Percentiles rank a stretch among this genome's conserved stretches.
These are phyloP conservation scores for Claviceps pusilla DNA, from an alignment of 2,329 filamentous ascomycete genomes.

Conservation along the genomic window DNA sequence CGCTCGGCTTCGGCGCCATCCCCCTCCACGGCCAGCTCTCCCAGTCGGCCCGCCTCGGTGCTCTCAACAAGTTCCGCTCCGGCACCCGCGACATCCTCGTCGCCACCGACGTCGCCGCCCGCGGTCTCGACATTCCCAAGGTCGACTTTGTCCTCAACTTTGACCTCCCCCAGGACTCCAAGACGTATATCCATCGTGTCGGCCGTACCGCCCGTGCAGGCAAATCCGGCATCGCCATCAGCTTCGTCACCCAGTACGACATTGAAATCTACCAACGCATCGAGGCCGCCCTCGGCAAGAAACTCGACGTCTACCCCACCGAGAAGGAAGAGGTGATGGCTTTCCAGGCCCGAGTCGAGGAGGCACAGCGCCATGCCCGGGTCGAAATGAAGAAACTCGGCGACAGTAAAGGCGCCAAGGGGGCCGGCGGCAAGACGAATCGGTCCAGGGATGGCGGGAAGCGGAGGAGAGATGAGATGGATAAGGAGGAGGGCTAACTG, in stretches of 20 bases:
- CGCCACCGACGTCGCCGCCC: constrained; percentile 83
- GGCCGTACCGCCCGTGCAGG: constrained; percentile 79
- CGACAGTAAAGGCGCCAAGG: constrained; percentile 49
- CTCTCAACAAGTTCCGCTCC: constrained; percentile 77
- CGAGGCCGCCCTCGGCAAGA: constrained; percentile 66
- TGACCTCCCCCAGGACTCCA: constrained; percentile 69
- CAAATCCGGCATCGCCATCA: constrained; percentile 68
- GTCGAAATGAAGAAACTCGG: constrained; percentile 68
- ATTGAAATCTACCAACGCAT: constrained; percentile 68
- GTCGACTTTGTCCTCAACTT: constrained; percentile 80
- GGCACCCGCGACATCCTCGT: constrained; percentile 74
- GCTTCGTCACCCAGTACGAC: constrained; percentile 76
- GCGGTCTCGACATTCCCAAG: constrained; percentile 84
- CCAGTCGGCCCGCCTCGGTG: constrained; percentile 72
- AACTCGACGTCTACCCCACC: constrained; percentile 52
- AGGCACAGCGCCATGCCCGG: constrained; percentile 68
- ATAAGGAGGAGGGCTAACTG: constrained; percentile 49
- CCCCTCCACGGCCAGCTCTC: constrained; percentile 85
- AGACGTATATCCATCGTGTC: constrained; percentile 83
- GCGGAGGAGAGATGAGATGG: constrained; percentile 50
- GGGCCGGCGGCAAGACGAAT: constrained; percentile 24
- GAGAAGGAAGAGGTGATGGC: constrained; percentile 77
- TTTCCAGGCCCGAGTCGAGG: constrained; percentile 60
- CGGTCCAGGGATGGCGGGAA: constrained; percentile 23
- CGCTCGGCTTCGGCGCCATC: constrained; percentile 78